Evolutionary conservation across 176 grass and related monocot genomes (phyloP).

Genomic region (Paspalum notatum): DNA sequence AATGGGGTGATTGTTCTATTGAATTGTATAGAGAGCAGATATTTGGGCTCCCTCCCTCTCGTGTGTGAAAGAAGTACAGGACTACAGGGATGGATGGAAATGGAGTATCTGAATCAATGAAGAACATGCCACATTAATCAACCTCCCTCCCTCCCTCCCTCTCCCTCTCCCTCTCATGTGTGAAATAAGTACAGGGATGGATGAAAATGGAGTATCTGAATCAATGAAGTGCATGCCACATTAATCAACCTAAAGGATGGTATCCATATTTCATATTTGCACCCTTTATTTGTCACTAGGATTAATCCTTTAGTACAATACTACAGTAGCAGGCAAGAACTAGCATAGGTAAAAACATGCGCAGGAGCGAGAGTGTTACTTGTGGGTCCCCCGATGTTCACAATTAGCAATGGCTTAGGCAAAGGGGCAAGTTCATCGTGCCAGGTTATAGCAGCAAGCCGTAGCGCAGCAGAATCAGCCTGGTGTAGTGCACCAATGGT

Average conservation of each 20-base stretch:
- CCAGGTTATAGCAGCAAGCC: slow-evolving; percentile 81
- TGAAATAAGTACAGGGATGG: too few species aligned
- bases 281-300: neutral
- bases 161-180: too few species aligned
- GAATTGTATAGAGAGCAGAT: neutral
- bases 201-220: slow-evolving; percentile 7
- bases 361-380: slow-evolving; percentile 46
- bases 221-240: neutral
- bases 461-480: slow-evolving; percentile 79
- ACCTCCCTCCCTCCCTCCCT: neutral
- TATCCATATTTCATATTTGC: neutral
- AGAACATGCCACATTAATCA: neutral
- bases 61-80: neutral
- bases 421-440: slow-evolving; percentile 88
- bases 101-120: slow-evolving; percentile 30
- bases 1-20: neutral
- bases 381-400: slow-evolving; percentile 84
- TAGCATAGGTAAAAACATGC: slow-evolving; percentile 4
- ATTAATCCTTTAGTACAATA: neutral
- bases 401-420: slow-evolving; percentile 82
- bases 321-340: neutral
- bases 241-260: neutral
- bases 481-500: slow-evolving; percentile 85
- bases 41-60: neutral
- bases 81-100: slow-evolving; percentile 14